These are phyloP conservation scores for Chaetomiaceae sp. DNA, from an alignment of 2,329 filamentous ascomycete genomes.

Conservation along the genomic window DNA sequence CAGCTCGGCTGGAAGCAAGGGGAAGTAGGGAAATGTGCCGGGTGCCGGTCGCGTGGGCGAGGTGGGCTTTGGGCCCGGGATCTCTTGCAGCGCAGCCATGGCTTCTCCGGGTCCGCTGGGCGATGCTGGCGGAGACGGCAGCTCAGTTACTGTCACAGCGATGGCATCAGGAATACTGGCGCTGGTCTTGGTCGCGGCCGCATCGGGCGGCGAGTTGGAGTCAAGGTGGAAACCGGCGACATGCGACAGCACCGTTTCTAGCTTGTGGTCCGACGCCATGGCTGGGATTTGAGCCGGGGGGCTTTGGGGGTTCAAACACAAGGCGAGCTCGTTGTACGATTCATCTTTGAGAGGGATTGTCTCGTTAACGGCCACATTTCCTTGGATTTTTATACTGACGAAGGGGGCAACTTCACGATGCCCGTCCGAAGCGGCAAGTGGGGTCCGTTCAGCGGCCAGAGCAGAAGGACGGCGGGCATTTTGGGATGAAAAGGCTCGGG, in stretches of 20 bases:
- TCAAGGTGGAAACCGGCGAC: background rate
- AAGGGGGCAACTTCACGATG: background rate
- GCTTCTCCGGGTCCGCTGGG: background rate
- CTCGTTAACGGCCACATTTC: too few species aligned
- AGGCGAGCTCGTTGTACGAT: too few species aligned
- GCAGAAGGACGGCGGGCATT: background rate
- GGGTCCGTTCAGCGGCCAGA: slow-evolving; percentile 10
- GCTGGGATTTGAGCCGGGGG: background rate
- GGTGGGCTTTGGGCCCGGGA: background rate
- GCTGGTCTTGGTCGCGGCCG: background rate
- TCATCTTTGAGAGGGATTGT: too few species aligned
- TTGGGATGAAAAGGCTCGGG: slow-evolving; percentile 3
- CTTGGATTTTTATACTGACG: background rate
- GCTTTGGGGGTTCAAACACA: background rate
- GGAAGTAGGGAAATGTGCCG: slow-evolving; percentile 29
- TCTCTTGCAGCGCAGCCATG: background rate
- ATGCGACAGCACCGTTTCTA: background rate
- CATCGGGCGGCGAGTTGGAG: background rate
- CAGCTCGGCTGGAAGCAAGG: slow-evolving; percentile 33
- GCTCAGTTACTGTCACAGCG: slow-evolving; percentile 12
- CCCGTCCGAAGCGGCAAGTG: slow-evolving; percentile 1
- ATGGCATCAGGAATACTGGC: background rate
- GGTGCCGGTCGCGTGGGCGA: background rate
- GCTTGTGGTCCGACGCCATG: background rate
- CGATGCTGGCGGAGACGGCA: slow-evolving; percentile 14